phyloP scores from a whole-genome alignment of 2,329 filamentous ascomycete species.

The Colletotrichum eleusines region DNA sequence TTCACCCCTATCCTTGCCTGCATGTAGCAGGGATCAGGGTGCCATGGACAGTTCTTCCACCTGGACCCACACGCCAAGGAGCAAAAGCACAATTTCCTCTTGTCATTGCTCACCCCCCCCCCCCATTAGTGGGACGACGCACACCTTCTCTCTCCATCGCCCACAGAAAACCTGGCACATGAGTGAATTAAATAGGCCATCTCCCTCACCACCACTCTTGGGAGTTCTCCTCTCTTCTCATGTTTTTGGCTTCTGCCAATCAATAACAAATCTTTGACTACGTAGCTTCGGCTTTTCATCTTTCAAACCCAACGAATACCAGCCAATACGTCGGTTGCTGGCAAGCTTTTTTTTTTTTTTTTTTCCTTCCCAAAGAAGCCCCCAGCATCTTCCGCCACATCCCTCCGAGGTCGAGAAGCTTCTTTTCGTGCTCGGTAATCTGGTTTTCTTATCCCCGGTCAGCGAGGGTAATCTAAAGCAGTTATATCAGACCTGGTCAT shows the following conservation, averaged over 20 bases:
- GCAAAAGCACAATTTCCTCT: not conserved
- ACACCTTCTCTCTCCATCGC: conserved; percentile 20
- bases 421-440: conserved; percentile 46
- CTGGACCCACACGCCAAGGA: no score
- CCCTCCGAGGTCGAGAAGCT: conserved; percentile 44
- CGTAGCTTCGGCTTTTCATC: conserved; percentile 46
- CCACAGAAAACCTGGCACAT: conserved; percentile 21
- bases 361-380: conserved; percentile 42
- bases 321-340: conserved; percentile 42
- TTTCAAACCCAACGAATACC: not conserved
- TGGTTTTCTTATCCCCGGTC: conserved; percentile 44
- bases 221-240: conserved; percentile 45
- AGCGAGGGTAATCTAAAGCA: conserved; percentile 50
- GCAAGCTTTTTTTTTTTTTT: conserved; percentile 42
- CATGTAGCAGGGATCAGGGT: conserved; percentile 10
- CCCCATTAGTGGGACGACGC: conserved; percentile 1
- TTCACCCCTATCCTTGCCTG: conserved; percentile 4
- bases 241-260: conserved; percentile 56
- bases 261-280: conserved; percentile 43
- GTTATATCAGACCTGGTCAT: conserved; percentile 59
- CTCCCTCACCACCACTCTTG: conserved; percentile 44
- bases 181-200: conserved; percentile 35
- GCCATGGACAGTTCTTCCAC: not conserved
- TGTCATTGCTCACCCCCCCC: no score
- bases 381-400: conserved; percentile 48